These are phyloP conservation scores for Suhomyces kunorum DNA, from an alignment of 1,139 yeast genomes.

Conservation along the genomic window DNA sequence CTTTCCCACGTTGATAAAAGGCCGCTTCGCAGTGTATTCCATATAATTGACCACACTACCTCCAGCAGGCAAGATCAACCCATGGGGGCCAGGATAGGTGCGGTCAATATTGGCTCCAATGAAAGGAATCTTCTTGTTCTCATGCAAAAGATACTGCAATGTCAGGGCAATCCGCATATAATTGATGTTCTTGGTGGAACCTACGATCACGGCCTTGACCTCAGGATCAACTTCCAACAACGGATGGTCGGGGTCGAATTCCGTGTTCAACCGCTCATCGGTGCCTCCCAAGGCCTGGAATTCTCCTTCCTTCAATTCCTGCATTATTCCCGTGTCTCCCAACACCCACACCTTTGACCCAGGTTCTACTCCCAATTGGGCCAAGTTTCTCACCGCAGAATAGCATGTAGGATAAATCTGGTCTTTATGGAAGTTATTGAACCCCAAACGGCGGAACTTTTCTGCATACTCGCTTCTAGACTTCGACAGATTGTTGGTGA, in stretches of 20 bases:
- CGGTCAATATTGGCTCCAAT: slow-evolving; percentile 45
- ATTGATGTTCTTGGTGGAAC: slow-evolving; percentile 41
- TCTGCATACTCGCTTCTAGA: slow-evolving; percentile 35
- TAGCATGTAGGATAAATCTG: slow-evolving; percentile 42
- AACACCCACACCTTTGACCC: slow-evolving; percentile 72
- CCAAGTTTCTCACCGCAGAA: slow-evolving; percentile 32
- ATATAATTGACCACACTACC: slow-evolving; percentile 45
- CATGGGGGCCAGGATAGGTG: slow-evolving; percentile 43
- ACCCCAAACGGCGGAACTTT: slow-evolving; percentile 37
- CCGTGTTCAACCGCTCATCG: slow-evolving; percentile 40
- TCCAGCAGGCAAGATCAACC: slow-evolving; percentile 43
- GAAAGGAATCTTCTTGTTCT: slow-evolving; percentile 37
- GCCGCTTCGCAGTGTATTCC: slow-evolving; percentile 38
- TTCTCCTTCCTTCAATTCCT: slow-evolving; percentile 69
- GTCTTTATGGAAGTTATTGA: slow-evolving; percentile 31
- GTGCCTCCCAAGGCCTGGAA: slow-evolving; percentile 75
- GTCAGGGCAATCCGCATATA: slow-evolving; percentile 43
- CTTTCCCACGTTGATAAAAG: slow-evolving; percentile 41
- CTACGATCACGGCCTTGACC: slow-evolving; percentile 44
- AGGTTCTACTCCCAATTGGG: slow-evolving; percentile 25
- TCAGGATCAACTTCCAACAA: slow-evolving; percentile 45
- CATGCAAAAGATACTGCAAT: slow-evolving; percentile 39
- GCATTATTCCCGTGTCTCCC: slow-evolving; percentile 80
- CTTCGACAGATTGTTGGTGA: slow-evolving; percentile 44
- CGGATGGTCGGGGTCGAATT: slow-evolving; percentile 44